Evolutionary conservation across 495 filamentous ascomycete species (phyloP).

Genomic region (Cercophora newfieldiana): DNA sequence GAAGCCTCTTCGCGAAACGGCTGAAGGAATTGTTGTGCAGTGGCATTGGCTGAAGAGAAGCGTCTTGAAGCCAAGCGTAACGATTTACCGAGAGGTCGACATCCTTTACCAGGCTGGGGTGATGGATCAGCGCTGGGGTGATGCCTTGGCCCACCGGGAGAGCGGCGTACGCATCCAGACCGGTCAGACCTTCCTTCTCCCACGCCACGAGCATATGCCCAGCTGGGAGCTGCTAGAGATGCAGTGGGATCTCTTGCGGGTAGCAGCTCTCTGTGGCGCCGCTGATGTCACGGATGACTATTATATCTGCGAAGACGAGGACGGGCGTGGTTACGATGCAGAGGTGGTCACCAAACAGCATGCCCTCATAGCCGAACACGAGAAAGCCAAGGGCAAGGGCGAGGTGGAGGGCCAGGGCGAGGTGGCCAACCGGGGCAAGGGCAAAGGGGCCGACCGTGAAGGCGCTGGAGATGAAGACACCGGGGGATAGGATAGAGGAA

Average conservation of each 20-base stretch:
- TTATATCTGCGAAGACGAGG: slow-evolving; percentile 6
- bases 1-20: slow-evolving; percentile 17
- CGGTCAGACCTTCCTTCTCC: slow-evolving; percentile 8
- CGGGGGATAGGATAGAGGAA: neutral
- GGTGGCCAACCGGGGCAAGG: neutral
- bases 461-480: neutral
- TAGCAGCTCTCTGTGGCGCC: slow-evolving; percentile 7
- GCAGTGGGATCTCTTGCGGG: no score
- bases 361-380: slow-evolving; percentile 10
- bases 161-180: slow-evolving; percentile 10
- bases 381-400: no score
- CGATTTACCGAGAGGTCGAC: neutral
- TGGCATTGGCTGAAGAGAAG: slow-evolving; percentile 21
- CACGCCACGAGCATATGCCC: slow-evolving; percentile 1
- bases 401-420: neutral
- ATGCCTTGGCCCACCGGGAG: slow-evolving; percentile 11
- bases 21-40: slow-evolving; percentile 15
- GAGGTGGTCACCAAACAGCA: slow-evolving; percentile 8
- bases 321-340: slow-evolving; percentile 14
- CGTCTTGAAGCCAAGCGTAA: slow-evolving; percentile 3
- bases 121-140: no score
- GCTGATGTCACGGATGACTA: slow-evolving; percentile 16
- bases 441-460: neutral
- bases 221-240: slow-evolving; percentile 13
- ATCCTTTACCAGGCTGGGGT: slow-evolving; percentile 16